Evolutionary conservation across 2,329 filamentous ascomycete genomes (phyloP).

Genomic region (Xylaria polymorpha): DNA sequence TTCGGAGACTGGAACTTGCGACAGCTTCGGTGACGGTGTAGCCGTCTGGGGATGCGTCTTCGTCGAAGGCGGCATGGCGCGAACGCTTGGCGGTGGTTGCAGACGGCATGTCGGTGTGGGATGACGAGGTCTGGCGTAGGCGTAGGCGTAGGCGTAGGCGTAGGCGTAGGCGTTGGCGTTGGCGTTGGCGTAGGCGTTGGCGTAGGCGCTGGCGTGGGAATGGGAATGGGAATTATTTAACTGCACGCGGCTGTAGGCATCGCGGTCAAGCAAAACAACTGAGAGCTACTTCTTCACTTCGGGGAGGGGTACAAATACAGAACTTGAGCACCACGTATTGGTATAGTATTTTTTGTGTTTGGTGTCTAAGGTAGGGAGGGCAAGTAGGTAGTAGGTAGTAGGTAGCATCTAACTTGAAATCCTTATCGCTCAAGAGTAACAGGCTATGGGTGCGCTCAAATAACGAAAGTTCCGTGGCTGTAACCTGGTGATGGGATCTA

Average conservation of each 20-base stretch:
- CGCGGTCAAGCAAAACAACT: slow-evolving; percentile 12
- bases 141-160: no score
- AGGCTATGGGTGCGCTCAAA: neutral
- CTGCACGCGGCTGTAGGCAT: slow-evolving; percentile 27
- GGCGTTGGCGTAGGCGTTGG: no score
- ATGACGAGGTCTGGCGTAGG: neutral
- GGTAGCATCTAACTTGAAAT: neutral
- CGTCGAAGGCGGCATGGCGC: slow-evolving; percentile 52
- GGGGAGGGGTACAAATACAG: neutral
- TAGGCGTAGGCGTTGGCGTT: no score
- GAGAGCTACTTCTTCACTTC: neutral
- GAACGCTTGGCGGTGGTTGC: slow-evolving; percentile 56
- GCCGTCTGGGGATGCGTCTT: slow-evolving; percentile 50
- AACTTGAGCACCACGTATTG: neutral
- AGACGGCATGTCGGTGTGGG: slow-evolving; percentile 45
- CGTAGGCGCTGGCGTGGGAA: no score
- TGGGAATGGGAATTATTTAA: slow-evolving; percentile 6
- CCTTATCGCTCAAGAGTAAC: neutral
- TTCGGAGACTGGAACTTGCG: slow-evolving; percentile 56
- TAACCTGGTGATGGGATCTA: no score
- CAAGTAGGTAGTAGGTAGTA: neutral
- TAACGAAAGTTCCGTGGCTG: slow-evolving; percentile 59
- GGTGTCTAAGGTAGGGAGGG: neutral
- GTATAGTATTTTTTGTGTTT: neutral
- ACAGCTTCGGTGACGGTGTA: slow-evolving; percentile 53